These are phyloP conservation scores for Annulohypoxylon nitens DNA, from an alignment of 495 filamentous ascomycete species.

Conservation along the genomic window DNA sequence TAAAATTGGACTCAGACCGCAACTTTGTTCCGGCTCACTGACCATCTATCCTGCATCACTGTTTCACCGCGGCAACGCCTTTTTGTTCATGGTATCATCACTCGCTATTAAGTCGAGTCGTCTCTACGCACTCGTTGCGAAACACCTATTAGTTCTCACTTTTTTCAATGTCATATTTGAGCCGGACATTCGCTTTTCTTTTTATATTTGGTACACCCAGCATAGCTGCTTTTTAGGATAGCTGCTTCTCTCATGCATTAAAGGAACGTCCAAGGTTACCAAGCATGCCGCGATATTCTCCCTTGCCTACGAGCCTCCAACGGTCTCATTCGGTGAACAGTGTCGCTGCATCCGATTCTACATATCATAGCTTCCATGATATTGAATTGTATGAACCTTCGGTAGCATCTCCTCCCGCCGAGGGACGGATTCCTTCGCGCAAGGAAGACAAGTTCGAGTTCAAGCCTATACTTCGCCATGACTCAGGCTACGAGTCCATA, in stretches of 20 bases:
- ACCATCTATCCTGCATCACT: constrained; percentile 8
- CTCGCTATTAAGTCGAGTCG: constrained; percentile 1
- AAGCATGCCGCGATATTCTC: constrained; percentile 53
- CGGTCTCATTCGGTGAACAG: constrained; percentile 58
- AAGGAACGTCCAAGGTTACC: constrained; percentile 21
- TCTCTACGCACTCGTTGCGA: constrained; percentile 7
- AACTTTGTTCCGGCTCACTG: constrained; percentile 39
- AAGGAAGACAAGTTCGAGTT: constrained; percentile 40
- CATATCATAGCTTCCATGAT: constrained; percentile 64
- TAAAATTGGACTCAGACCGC: constrained; percentile 44
- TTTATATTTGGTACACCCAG: neutral
- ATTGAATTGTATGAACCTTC: constrained; percentile 54
- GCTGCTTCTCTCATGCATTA: constrained; percentile 24
- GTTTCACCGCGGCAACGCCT: constrained; percentile 35
- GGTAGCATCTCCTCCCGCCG: constrained; percentile 15
- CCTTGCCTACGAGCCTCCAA: constrained; percentile 45
- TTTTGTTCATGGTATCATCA: constrained; percentile 16
- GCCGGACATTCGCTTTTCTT: neutral
- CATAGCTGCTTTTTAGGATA: neutral
- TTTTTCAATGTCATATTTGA: constrained; percentile 1
- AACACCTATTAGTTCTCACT: neutral
- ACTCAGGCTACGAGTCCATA: constrained; percentile 65
- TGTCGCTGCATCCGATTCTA: constrained; percentile 57
- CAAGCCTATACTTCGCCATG: constrained; percentile 60
- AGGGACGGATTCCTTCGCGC: constrained; percentile 20